phyloP scores from a whole-genome alignment of 208 protist species.

The Wallacemonas rigidus region DNA sequence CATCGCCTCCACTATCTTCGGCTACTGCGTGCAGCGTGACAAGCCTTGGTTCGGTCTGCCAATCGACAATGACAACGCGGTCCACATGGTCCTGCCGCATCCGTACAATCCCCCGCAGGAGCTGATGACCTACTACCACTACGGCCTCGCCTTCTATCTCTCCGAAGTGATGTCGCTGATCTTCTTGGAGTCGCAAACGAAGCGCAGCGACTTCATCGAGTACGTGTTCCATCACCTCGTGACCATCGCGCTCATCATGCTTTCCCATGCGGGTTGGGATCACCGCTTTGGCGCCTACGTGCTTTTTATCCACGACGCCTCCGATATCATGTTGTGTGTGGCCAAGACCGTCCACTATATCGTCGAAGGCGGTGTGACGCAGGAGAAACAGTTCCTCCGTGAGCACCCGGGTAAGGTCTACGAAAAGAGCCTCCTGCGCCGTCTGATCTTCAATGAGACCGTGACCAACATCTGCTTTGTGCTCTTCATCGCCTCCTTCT shows the following conservation, averaged over 20 bases:
- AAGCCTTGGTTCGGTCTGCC: constrained; percentile 69
- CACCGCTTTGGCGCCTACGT: constrained; percentile 75
- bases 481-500: constrained; percentile 55
- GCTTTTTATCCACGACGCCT: constrained; percentile 74
- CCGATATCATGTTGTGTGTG: constrained; percentile 69
- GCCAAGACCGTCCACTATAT: constrained; percentile 69
- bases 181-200: constrained; percentile 51
- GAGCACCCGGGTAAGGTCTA: constrained; percentile 17
- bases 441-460: constrained; percentile 37
- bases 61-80: constrained; percentile 31
- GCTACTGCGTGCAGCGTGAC: constrained; percentile 47
- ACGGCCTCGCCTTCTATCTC: constrained; percentile 71
- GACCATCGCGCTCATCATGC: constrained; percentile 56
- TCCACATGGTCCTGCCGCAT: constrained; percentile 50
- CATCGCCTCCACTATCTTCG: constrained; percentile 50
- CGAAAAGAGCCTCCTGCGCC: constrained; percentile 24
- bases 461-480: constrained; percentile 47
- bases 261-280: constrained; percentile 57
- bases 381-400: constrained; percentile 22
- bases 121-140: constrained; percentile 68
- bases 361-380: constrained; percentile 21
- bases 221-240: constrained; percentile 67
- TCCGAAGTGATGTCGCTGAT: constrained; percentile 54
- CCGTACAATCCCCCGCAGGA: constrained; percentile 46
- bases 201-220: constrained; percentile 67